These are phyloP conservation scores for Lactarius hatsudake DNA, from an alignment of 768 basidiomycete genomes.

Conservation along the genomic window DNA sequence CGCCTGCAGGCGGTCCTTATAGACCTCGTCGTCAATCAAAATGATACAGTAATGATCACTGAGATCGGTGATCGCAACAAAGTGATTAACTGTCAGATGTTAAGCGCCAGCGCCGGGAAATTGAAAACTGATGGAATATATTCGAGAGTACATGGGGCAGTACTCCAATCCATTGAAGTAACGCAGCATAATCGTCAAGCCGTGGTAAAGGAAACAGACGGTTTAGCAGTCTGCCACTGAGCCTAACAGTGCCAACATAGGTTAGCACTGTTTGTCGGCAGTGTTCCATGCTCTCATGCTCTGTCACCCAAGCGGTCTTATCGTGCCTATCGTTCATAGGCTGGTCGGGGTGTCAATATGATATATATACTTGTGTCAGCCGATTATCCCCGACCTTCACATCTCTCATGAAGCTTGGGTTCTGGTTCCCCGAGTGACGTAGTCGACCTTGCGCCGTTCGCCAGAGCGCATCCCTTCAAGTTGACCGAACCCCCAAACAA, in stretches of 20 bases:
- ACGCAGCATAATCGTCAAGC: neutral
- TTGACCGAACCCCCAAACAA: slow-evolving; percentile 41
- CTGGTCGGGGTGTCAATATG: neutral
- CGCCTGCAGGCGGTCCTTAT: neutral
- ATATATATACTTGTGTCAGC: neutral
- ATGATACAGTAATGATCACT: neutral
- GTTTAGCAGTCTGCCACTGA: too few relatives aligned
- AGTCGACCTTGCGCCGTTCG: slow-evolving; percentile 9
- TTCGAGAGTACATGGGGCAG: neutral
- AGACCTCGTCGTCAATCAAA: neutral
- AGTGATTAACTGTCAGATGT: neutral
- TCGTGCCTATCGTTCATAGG: neutral
- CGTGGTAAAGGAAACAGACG: neutral
- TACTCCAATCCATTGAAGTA: neutral
- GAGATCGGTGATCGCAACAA: neutral
- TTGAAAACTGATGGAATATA: neutral
- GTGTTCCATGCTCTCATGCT: neutral
- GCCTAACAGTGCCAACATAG: neutral
- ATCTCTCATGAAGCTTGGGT: neutral
- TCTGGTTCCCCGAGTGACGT: neutral
- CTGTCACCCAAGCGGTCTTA: neutral
- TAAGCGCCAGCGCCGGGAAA: neutral
- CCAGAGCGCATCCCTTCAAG: slow-evolving; percentile 32
- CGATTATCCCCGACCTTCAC: neutral
- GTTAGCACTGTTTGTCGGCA: neutral